Percentiles rank a stretch among this genome's conserved stretches.
phyloP scores from a whole-genome alignment of 2,329 filamentous ascomycete species.

The Cryoendolithus antarcticus region DNA sequence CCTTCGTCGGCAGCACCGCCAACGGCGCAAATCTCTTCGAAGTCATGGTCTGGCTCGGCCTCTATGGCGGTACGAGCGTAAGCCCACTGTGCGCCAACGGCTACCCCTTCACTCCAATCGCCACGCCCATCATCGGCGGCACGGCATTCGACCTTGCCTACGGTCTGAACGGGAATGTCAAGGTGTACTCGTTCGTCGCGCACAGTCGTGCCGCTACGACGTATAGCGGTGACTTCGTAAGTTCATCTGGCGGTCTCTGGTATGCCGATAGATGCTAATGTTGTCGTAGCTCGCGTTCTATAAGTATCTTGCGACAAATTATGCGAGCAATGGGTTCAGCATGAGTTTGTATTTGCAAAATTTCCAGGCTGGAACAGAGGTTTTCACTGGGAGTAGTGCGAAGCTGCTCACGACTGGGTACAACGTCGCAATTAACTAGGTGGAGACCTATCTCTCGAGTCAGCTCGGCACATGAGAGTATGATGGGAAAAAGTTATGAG shows the following conservation, averaged over 20 bases:
- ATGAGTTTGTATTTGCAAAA: too few relatives aligned
- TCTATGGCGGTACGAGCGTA: constrained; percentile 6
- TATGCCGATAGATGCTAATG: too few relatives aligned
- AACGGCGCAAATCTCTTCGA: constrained; percentile 6
- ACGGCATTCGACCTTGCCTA: constrained; percentile 8
- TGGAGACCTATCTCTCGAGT: too few relatives aligned
- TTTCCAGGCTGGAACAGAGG: too few relatives aligned
- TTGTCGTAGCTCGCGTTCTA: too few relatives aligned
- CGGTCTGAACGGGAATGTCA: constrained; percentile 9
- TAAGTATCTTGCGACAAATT: too few relatives aligned
- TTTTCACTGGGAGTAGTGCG: too few relatives aligned
- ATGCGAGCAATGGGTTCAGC: too few relatives aligned
- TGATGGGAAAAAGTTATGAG: too few relatives aligned
- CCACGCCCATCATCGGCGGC: constrained; percentile 5
- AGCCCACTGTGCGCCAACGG: constrained; percentile 11
- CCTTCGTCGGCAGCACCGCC: constrained; percentile 7
- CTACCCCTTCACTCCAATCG: constrained; percentile 11
- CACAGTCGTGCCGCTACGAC: constrained; percentile 7
- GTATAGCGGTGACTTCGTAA: constrained; percentile 7
- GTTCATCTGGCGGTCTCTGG: not conserved
- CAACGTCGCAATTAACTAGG: too few relatives aligned
- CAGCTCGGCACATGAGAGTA: too few relatives aligned
- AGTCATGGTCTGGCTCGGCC: constrained; percentile 11
- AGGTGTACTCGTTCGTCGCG: constrained; percentile 10
- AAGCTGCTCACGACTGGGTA: too few relatives aligned